Base-by-base conservation (phyloP, 495 filamentous ascomycete genomes). In the Penicillium steckii region DNA sequence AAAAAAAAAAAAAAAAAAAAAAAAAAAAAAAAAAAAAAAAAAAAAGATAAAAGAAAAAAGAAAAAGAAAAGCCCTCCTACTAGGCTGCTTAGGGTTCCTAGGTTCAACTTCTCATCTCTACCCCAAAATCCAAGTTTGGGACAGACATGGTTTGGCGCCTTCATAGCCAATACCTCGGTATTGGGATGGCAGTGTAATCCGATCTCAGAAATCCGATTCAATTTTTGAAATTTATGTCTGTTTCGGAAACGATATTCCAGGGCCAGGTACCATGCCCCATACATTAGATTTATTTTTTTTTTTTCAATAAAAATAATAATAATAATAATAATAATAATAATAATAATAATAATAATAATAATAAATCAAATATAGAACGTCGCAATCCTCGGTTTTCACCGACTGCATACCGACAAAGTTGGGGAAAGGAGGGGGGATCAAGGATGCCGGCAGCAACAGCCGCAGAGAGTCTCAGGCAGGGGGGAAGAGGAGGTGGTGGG, bases 371-470 rank as follows among this genome's bases (percentile, higher is more conserved):
- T 1, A 41, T 41, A 22, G 37, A 41, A 41, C 21, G 37, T 41
- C 37, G 22, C 37, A 41, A 41, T 41, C 37, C 37, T 41, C 37
- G 37, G 37, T 23, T 19, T 41, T 29, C n/a, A 15, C 32, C 32
- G 32, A 19, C 37, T 19, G 37, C 37, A 41, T 41, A 23, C 37
- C 37, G 37, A 41, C 22, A 21, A 49, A 40, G 23, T 24, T 21
- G 37, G 46, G 35, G 24, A 17, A n/a, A n/a, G 10, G 24, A 7
- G 19, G 15, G 42, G 35, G 44, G 32, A 15, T 2, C 4, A 27
- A 44, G 21, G 33, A 49, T 48, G 42, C 55, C 54, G 47, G 43
- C 51, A 55, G 52, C 45, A 50, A 53, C 50, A 47, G 53, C 56
- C 56, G 32, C 48, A 55, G 48, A 24, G 55, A n/a, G n/a, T n/a